Evolutionary conservation across 2,329 filamentous ascomycete species (phyloP).

Genomic region (Talaromyces sp.): DNA sequence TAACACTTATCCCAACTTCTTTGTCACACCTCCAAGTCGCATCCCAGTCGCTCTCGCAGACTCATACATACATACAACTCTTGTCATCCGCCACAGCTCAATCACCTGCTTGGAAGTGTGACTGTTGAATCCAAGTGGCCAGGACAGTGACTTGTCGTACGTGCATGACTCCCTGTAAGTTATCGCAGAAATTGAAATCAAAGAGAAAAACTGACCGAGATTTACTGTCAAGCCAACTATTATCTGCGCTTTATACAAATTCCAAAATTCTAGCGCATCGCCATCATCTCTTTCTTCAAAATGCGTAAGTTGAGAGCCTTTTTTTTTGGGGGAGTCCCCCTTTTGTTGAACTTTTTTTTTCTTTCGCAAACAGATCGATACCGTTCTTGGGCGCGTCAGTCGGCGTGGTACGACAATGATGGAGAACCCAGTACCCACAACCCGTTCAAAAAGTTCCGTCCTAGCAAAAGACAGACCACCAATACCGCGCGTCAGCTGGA

Average conservation of each 20-base stretch:
- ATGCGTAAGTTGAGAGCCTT: not conserved
- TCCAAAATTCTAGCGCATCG: not conserved
- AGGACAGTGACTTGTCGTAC: not conserved
- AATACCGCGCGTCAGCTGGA: slow-evolving; percentile 28
- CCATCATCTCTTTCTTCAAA: not conserved
- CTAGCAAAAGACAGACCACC: slow-evolving; percentile 19
- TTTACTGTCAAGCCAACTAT: not conserved
- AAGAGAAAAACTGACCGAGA: not conserved
- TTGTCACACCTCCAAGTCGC: not conserved
- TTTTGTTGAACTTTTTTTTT: not conserved
- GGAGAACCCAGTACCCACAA: slow-evolving; percentile 34
- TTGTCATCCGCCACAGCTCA: not conserved
- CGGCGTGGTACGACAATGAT: slow-evolving; percentile 39
- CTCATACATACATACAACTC: not conserved
- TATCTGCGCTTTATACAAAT: not conserved
- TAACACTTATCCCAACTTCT: no score
- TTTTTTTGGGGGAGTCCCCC: not conserved
- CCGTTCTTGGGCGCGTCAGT: slow-evolving; percentile 21
- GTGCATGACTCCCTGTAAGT: not conserved
- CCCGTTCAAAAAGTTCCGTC: slow-evolving; percentile 38
- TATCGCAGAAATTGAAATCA: not conserved
- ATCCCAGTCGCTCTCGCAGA: not conserved
- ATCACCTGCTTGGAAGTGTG: not conserved
- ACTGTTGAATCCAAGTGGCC: not conserved
- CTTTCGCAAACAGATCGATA: slow-evolving; percentile 30